Evolutionary conservation across 1,139 yeast genomes (phyloP), one percentile per base, ranked within the genome.

Genomic region (Taphrina wiesneri): DNA sequence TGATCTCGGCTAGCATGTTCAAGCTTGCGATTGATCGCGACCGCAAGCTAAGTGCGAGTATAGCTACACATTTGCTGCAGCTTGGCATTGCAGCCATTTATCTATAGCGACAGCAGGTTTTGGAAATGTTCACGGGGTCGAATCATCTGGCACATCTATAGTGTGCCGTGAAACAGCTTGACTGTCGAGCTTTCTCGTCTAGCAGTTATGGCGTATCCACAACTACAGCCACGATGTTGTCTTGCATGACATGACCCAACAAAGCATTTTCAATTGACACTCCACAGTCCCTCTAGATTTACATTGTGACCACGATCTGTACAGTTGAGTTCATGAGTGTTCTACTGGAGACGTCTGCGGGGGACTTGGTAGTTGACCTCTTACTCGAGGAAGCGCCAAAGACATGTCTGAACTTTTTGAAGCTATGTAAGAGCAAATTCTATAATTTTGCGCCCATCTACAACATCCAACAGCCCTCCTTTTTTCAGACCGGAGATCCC

Each of bases 291-390:
- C n/a, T n/a, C n/a, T n/a, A n/a, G n/a, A n/a, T n/a, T n/a, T n/a
- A n/a, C n/a, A n/a, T n/a, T n/a, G n/a, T n/a, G n/a, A n/a, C n/a
- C n/a, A n/a, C n/a, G n/a, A n/a, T n/a, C n/a, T n/a, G n/a, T n/a
- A n/a, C n/a, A n/a, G n/a, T 30, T 30, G 34, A 30, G 34, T 30
- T 30, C 11, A 60, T 60, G 64, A 62, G 65, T 36, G 70, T 68
- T 5, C 67, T 68, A 4, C 34, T 68, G 41, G 67, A 41, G 23
- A 45, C 52, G 23, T 49, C 63, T 17, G 57, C 63, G 73, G 83
- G 84, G 7, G 81, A 79, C 69, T 60, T 86, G 17, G 86, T 84
- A 13, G 73, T 86, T n/a, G 90, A 86, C 71, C 73, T 86, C 30
- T 72, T 75, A 54, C 69, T 71, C 3, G 74, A 79, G 11, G 72